Evolutionary conservation across 2,329 filamentous ascomycete genomes (phyloP).

Genomic region (Paraconiothyrium brasiliense): DNA sequence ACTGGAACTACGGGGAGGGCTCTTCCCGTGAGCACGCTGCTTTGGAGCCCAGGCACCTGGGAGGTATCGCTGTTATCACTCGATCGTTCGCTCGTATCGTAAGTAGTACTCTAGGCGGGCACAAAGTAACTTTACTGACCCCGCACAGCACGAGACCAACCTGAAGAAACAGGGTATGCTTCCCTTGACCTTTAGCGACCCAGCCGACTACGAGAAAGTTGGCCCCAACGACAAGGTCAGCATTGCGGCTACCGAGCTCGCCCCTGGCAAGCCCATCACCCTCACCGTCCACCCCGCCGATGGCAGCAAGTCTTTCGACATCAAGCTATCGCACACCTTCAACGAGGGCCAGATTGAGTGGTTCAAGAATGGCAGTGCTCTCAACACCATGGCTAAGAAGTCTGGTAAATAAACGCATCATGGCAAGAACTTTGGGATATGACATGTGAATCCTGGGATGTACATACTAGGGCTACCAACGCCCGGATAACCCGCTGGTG

Average conservation of each 20-base stretch:
- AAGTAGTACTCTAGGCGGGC: conserved; percentile 40
- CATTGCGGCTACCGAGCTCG: conserved; percentile 86
- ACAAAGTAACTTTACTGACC: conserved; percentile 17
- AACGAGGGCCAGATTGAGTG: conserved; percentile 98
- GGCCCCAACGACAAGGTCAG: conserved; percentile 92
- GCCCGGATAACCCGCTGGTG: conserved; percentile 29
- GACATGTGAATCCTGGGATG: conserved; percentile 40
- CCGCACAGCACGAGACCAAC: conserved; percentile 88
- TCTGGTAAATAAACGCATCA: conserved; percentile 30
- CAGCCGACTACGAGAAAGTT: conserved; percentile 98
- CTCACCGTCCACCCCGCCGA: conserved; percentile 92
- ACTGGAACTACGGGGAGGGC: conserved; percentile 99
- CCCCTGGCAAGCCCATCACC: conserved; percentile 90
- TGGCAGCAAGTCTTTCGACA: conserved; percentile 76
- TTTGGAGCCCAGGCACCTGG: conserved; percentile 95
- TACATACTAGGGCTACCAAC: conserved; percentile 40
- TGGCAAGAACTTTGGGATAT: conserved; percentile 17
- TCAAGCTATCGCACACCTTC: conserved; percentile 93
- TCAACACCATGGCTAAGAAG: conserved; percentile 97
- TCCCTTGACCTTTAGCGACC: conserved; percentile 92
- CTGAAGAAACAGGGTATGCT: conserved; percentile 99
- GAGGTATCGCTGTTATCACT: conserved; percentile 95
- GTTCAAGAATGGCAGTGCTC: conserved; percentile 97
- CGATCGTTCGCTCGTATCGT: conserved; percentile 94
- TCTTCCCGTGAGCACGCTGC: conserved; percentile 98